These are phyloP conservation scores for Fraxinus excelsior DNA, from an alignment of 257 asterid genomes.

Conservation along the genomic window DNA sequence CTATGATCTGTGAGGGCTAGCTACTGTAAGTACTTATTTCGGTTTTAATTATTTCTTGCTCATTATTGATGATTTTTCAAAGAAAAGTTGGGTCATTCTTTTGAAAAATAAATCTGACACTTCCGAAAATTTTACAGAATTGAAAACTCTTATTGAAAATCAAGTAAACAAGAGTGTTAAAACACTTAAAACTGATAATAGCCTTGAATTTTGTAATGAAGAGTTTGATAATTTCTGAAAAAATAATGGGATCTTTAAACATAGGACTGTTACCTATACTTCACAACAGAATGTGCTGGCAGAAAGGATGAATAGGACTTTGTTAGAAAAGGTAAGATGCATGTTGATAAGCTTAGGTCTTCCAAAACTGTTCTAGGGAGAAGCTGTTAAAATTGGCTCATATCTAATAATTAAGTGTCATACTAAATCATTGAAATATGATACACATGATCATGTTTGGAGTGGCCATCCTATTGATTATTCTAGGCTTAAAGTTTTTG, in stretches of 20 bases:
- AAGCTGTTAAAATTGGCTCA: background rate
- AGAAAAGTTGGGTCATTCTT: background rate
- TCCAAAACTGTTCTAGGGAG: background rate
- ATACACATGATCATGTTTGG: background rate
- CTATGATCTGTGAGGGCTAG: background rate
- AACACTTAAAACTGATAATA: no score
- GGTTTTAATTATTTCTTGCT: no score
- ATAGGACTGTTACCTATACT: background rate
- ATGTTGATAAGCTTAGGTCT: background rate
- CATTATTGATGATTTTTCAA: background rate
- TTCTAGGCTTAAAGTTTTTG: no score
- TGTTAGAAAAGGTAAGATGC: background rate
- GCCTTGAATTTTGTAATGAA: background rate
- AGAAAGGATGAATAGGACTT: background rate
- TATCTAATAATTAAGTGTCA: no score
- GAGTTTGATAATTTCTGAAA: background rate
- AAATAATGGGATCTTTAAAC: background rate
- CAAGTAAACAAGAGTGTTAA: no score
- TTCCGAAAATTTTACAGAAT: no score
- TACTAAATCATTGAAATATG: no score
- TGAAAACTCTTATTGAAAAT: background rate
- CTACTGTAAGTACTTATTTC: no score
- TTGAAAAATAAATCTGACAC: background rate
- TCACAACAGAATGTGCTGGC: background rate
- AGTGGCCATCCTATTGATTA: background rate